phyloP scores from a whole-genome alignment of 2,329 filamentous ascomycete genomes.

The Fusarium duplospermum region DNA sequence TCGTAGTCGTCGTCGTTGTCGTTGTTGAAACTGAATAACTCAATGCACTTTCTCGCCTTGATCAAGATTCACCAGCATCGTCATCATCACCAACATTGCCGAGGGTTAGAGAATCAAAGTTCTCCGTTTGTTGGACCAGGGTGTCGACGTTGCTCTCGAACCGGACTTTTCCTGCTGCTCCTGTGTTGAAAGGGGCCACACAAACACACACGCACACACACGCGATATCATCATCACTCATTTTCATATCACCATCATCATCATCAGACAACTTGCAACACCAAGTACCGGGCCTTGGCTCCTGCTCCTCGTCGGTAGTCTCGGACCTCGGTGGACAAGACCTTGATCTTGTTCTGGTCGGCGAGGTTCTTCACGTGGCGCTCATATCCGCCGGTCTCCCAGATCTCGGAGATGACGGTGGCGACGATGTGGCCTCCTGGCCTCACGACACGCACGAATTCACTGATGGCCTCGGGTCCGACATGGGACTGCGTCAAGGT shows the following conservation, averaged over 20 bases:
- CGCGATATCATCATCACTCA: constrained; percentile 20
- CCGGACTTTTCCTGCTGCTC: constrained; percentile 10
- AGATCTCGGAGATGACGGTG: constrained; percentile 63
- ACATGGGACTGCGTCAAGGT: constrained; percentile 68
- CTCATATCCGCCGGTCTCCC: constrained; percentile 60
- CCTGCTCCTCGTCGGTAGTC: constrained; percentile 49
- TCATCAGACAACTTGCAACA: constrained; percentile 39
- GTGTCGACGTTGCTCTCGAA: constrained; percentile 2
- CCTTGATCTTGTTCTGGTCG: constrained; percentile 44
- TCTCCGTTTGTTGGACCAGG: constrained; percentile 10
- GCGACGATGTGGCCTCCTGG: constrained; percentile 60
- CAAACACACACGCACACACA: constrained; percentile 4
- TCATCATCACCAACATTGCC: constrained; percentile 17
- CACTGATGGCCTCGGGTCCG: constrained; percentile 60
- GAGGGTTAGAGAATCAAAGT: background rate
- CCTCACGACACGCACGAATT: constrained; percentile 63
- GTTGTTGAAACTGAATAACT: constrained; percentile 25
- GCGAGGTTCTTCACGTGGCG: constrained; percentile 51
- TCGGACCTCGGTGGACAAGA: constrained; percentile 46
- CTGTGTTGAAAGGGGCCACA: constrained; percentile 16
- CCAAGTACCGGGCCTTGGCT: constrained; percentile 47
- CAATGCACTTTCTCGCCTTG: constrained; percentile 17
- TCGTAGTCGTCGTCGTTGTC: background rate
- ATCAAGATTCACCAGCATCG: constrained; percentile 27
- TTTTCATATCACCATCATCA: constrained; percentile 8